Evolutionary conservation across 441 rosid genomes (phyloP).

Genomic region (Syzygium malaccense): DNA sequence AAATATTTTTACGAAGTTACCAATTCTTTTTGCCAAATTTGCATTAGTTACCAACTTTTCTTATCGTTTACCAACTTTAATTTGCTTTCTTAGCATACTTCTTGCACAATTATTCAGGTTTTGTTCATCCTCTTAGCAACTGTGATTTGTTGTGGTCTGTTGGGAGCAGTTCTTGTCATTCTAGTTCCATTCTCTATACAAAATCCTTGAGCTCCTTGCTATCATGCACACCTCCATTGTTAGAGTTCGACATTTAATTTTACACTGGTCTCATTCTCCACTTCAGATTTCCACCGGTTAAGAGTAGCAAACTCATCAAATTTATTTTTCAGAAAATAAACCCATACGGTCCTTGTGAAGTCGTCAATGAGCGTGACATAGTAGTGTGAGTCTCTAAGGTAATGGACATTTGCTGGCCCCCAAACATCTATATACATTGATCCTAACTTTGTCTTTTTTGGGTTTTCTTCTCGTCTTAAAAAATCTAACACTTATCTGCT

Average conservation of each 20-base stretch:
- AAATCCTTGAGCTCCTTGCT: background rate
- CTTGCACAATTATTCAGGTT: background rate
- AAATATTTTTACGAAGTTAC: background rate
- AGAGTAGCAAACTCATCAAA: background rate
- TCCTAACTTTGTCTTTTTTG: background rate
- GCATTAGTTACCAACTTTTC: background rate
- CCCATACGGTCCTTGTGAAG: background rate
- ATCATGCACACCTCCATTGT: background rate
- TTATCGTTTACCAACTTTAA: background rate
- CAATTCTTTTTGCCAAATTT: background rate
- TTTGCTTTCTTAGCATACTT: background rate
- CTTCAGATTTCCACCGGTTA: background rate
- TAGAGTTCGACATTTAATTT: background rate
- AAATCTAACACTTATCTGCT: background rate
- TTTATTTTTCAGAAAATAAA: background rate
- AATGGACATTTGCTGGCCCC: background rate
- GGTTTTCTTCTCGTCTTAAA: background rate
- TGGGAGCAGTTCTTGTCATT: background rate
- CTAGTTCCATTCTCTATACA: background rate
- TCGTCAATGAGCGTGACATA: background rate
- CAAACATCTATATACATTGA: background rate
- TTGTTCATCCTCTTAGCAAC: background rate
- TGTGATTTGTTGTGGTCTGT: background rate
- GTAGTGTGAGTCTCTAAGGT: background rate
- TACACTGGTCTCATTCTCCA: background rate